Percentiles rank a stretch among this genome's conserved stretches.
These are phyloP conservation scores for Cyclospora cayetanensis DNA, from an alignment of 169 alveolate species.

Conservation along the genomic window DNA sequence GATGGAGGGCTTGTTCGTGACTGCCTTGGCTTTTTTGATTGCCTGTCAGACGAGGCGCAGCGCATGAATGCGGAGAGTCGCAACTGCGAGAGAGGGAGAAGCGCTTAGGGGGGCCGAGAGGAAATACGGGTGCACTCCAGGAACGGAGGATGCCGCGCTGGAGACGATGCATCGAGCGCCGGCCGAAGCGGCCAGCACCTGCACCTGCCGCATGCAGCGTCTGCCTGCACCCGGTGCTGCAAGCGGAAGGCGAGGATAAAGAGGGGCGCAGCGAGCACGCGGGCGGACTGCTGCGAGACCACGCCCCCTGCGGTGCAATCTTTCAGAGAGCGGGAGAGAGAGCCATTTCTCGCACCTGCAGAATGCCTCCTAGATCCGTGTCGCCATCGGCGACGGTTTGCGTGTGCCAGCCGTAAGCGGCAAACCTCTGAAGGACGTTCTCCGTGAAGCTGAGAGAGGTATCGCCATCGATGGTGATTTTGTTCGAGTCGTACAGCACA, in stretches of 20 bases:
- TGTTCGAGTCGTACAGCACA: constrained; percentile 82
- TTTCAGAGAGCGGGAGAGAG: not conserved
- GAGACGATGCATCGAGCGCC: too few relatives aligned
- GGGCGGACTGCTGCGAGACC: too few relatives aligned
- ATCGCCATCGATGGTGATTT: constrained; percentile 84
- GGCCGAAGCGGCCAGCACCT: too few relatives aligned
- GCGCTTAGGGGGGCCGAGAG: too few relatives aligned
- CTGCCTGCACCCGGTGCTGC: constrained; percentile 69
- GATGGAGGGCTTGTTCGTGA: constrained; percentile 82
- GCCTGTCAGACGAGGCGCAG: constrained; percentile 65
- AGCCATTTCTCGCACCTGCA: constrained; percentile 37
- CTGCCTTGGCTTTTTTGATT: constrained; percentile 80
- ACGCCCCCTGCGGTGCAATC: too few relatives aligned
- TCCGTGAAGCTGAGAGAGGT: constrained; percentile 82
- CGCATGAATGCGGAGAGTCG: too few relatives aligned
- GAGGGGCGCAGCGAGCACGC: too few relatives aligned
- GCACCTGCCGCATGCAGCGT: too few relatives aligned
- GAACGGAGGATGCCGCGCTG: too few relatives aligned
- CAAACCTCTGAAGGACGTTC: constrained; percentile 75
- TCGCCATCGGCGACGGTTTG: constrained; percentile 67
- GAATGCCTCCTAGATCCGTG: constrained; percentile 1
- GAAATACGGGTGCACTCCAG: too few relatives aligned
- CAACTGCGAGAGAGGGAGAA: too few relatives aligned
- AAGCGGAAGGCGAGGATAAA: constrained; percentile 11
- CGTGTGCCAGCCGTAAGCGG: constrained; percentile 81